A percentile compares a stretch with the other conserved stretches of the same genome.
These are phyloP conservation scores for Coffea canephora DNA, from an alignment of 257 asterid genomes.

Conservation along the genomic window DNA sequence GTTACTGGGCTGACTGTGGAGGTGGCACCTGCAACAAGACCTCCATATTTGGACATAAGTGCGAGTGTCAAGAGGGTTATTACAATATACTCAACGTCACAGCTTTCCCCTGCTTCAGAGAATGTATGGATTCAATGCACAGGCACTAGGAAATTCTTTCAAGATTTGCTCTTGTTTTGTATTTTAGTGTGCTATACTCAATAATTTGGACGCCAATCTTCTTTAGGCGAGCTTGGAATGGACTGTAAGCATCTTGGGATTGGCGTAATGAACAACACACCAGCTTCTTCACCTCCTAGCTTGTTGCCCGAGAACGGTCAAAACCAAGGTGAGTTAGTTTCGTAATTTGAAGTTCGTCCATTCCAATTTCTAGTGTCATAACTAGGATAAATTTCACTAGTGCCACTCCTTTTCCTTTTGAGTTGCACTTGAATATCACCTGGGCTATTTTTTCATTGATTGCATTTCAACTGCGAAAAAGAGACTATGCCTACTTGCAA, in stretches of 20 bases:
- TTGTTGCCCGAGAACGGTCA: conserved; percentile 15
- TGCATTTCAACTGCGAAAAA: neutral
- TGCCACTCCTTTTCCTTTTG: neutral
- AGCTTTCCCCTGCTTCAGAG: conserved; percentile 55
- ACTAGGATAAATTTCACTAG: neutral
- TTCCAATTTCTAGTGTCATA: neutral
- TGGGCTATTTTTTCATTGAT: neutral
- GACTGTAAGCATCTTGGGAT: conserved; percentile 51
- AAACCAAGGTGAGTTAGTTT: conserved; percentile 33
- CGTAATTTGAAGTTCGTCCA: neutral
- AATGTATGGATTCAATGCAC: conserved; percentile 39
- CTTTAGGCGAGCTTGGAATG: conserved; percentile 57
- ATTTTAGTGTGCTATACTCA: neutral
- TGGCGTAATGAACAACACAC: conserved; percentile 30
- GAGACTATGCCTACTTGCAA: too few species aligned
- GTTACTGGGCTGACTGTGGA: conserved; percentile 59
- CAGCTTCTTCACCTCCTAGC: conserved; percentile 34
- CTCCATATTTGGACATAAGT: conserved; percentile 34
- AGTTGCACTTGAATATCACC: neutral
- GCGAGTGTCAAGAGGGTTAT: conserved; percentile 57
- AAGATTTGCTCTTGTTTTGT: neutral
- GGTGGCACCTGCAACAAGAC: conserved; percentile 66
- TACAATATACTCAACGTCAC: conserved; percentile 57
- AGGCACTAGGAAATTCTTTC: neutral
- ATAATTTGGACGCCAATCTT: neutral